phyloP scores from a whole-genome alignment of 352 stramenopile genomes.

The Peronospora belbahrii region DNA sequence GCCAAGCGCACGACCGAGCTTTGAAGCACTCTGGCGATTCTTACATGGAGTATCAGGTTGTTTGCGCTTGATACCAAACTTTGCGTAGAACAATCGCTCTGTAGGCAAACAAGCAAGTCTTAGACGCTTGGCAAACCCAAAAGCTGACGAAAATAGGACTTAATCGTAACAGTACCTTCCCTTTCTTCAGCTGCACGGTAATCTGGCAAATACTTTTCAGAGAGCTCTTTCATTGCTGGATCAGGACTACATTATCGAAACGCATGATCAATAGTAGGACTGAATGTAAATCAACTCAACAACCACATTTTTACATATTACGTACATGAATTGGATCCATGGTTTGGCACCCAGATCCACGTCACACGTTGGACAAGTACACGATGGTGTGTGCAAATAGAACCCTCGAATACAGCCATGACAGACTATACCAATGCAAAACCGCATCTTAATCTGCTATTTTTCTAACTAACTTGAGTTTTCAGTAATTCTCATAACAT shows the following conservation, averaged over 20 bases:
- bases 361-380: conserved; percentile 41
- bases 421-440: conserved; percentile 36
- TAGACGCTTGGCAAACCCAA: too few relatives aligned
- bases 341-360: conserved; percentile 44
- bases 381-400: conserved; percentile 29
- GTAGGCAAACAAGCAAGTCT: not conserved
- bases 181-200: conserved; percentile 30
- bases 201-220: conserved; percentile 41
- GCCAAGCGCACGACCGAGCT: conserved; percentile 15
- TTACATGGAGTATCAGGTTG: conserved; percentile 6
- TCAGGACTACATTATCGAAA: conserved; percentile 29
- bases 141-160: not conserved
- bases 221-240: conserved; percentile 47
- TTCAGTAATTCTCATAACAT: conserved; percentile 3
- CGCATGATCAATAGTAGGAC: not conserved
- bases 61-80: conserved; percentile 56
- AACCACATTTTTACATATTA: not conserved
- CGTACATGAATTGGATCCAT: conserved; percentile 45
- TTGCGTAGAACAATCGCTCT: conserved; percentile 39
- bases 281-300: not conserved
- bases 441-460: not conserved
- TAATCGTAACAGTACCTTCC: conserved; percentile 21
- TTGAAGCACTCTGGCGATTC: conserved; percentile 3
- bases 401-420: conserved; percentile 48
- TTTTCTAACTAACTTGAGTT: not conserved